Evolutionary conservation across 2,329 filamentous ascomycete species (phyloP), one percentile per base, ranked within the genome.

Genomic region (Teratosphaeria zuluensis): DNA sequence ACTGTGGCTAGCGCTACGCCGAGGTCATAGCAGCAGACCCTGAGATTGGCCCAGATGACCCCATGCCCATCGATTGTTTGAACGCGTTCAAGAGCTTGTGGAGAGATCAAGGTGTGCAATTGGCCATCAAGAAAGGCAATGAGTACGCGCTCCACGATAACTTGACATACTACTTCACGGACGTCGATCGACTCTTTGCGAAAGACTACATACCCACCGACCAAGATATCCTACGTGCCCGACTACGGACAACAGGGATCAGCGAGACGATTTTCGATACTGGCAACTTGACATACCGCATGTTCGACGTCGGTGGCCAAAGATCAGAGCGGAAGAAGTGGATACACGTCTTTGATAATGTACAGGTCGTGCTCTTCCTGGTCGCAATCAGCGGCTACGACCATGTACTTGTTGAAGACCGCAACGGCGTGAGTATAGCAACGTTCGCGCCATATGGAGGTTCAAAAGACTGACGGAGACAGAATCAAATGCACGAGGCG

Each of bases 71-170:
- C 58, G 85, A 91, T 63, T 94, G 88, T 75, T 78, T 94, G 62
- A 78, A 85, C 68, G 90, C 92, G 4, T 88, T 97, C 78, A 89
- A 88, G 74, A 81, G 81, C 56, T 79, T 97, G 61, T 99, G 92
- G 94, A 77, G 77, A 30, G 92, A 99, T 73, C 78, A 76, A 48
- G 91, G 92, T 60, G 89, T 97, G 56, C 90, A 90, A 73, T 79
- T 85, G 68, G 90, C 91, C n/a, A 94, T 97, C 64, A 81, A 85
- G 55, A 92, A 94, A 75, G 94, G 94, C 66, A 96, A 97, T 73
- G 92, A 96, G 77, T 97, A 92, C 75, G 92, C 94, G 19, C 82
- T 97, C 55, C 92, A 97, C 73, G 94, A 97, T 77, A 97, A 97
- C 70, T 77, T 97, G 65, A 85, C 86, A 76, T 99, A 96, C 77